Percentiles rank a stretch among this genome's conserved stretches.
Evolutionary conservation across 2,329 filamentous ascomycete species (phyloP).

Genomic region (Neofusicoccum laricinum): DNA sequence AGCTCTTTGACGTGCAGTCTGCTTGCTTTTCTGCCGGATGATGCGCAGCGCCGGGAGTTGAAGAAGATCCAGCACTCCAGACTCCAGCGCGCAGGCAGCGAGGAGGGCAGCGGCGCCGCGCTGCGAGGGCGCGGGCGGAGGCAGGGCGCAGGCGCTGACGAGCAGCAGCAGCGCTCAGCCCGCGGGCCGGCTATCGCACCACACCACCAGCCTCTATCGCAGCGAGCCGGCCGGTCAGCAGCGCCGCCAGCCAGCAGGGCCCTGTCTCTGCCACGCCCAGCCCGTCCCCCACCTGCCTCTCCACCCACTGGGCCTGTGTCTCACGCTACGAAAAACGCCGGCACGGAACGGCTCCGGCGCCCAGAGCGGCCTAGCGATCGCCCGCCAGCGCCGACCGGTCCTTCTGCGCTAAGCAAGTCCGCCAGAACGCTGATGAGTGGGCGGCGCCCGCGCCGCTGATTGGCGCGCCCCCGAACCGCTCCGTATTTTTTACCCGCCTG

Average conservation of each 20-base stretch:
- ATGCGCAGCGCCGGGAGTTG: constrained; percentile 8
- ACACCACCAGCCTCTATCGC: constrained; percentile 7
- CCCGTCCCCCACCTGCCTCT: constrained; percentile 6
- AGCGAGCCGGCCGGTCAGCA: constrained; percentile 9
- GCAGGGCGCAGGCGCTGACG: not conserved
- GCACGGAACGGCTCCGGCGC: constrained; percentile 6
- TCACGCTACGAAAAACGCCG: constrained; percentile 12
- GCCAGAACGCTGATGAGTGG: not conserved
- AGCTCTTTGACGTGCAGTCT: constrained; percentile 12
- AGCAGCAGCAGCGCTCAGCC: not conserved
- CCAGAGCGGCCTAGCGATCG: constrained; percentile 6
- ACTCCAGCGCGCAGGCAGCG: not conserved
- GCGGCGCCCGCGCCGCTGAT: not conserved
- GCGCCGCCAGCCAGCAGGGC: not conserved
- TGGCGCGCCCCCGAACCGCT: not conserved
- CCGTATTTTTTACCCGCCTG: constrained; percentile 9
- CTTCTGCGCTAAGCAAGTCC: not conserved
- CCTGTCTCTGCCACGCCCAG: constrained; percentile 11
- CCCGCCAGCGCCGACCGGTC: constrained; percentile 11
- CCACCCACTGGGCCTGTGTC: constrained; percentile 11
- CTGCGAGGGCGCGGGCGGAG: not conserved
- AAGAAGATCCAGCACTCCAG: not conserved
- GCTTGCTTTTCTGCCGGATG: constrained; percentile 12
- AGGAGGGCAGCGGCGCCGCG: too few species aligned
- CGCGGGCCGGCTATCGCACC: not conserved